A percentile compares a stretch with the other conserved stretches of the same genome.
phyloP scores from a whole-genome alignment of 768 basidiomycete genomes.

The Suillus cothurnatus region DNA sequence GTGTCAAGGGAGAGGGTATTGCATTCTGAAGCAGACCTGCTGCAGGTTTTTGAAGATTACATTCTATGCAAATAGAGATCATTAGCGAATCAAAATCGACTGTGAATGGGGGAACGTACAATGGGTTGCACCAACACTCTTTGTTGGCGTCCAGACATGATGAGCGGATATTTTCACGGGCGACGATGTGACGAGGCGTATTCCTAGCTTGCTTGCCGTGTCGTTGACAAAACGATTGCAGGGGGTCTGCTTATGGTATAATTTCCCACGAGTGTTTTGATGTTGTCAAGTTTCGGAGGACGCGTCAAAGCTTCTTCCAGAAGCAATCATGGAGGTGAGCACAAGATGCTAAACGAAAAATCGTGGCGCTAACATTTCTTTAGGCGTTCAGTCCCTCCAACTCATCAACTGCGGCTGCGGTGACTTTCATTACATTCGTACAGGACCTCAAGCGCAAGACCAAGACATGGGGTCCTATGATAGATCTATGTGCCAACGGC shows the following conservation, averaged over 20 bases:
- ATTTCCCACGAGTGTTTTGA: constrained; percentile 21
- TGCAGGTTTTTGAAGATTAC: constrained; percentile 98
- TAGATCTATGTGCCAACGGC: constrained; percentile 90
- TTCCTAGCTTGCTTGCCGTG: neutral
- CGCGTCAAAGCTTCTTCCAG: constrained; percentile 23
- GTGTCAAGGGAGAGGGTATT: constrained; percentile 8
- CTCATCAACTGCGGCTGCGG: constrained; percentile 96
- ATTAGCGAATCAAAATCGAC: constrained; percentile 3
- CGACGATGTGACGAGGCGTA: constrained; percentile 10
- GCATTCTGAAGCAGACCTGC: constrained; percentile 49
- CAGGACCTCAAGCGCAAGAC: constrained; percentile 98
- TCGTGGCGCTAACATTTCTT: neutral
- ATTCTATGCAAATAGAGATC: constrained; percentile 55
- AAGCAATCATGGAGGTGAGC: constrained; percentile 33
- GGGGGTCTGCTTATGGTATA: constrained; percentile 23
- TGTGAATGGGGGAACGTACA: constrained; percentile 52
- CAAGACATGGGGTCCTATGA: constrained; percentile 95
- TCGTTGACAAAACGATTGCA: neutral
- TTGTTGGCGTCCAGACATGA: constrained; percentile 90
- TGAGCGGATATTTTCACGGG: constrained; percentile 28
- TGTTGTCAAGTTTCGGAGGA: constrained; percentile 11
- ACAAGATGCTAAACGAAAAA: neutral
- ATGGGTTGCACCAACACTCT: constrained; percentile 99
- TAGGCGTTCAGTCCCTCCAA: constrained; percentile 75
- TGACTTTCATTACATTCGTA: constrained; percentile 98